These are phyloP conservation scores for Phaseolus lunatus DNA, from an alignment of 306 rosid species.

Conservation along the genomic window DNA sequence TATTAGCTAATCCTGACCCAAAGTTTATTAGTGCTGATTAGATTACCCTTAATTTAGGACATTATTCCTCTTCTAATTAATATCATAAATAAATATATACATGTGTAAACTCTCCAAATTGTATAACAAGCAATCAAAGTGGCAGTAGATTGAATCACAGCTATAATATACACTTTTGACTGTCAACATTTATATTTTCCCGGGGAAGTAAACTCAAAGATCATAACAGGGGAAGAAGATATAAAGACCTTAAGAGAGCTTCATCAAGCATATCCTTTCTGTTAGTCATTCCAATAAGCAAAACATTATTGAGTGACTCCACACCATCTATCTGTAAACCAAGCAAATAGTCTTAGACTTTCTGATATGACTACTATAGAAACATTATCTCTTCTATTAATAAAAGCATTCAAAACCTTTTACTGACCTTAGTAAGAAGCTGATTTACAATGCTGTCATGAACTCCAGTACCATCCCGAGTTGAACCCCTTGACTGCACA, in stretches of 20 bases:
- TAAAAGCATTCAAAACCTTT: slow-evolving; percentile 35
- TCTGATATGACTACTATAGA: slow-evolving; percentile 25
- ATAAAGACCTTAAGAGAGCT: slow-evolving; percentile 84
- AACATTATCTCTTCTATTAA: slow-evolving; percentile 27
- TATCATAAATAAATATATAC: background rate
- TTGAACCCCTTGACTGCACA: slow-evolving; percentile 94
- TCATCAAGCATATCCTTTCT: slow-evolving; percentile 99
- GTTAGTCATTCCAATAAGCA: slow-evolving; percentile 99
- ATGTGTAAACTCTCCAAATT: slow-evolving; percentile 20
- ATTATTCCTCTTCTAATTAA: slow-evolving; percentile 24
- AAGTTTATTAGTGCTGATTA: slow-evolving; percentile 7
- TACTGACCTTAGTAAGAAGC: slow-evolving; percentile 93
- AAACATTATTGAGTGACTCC: slow-evolving; percentile 93
- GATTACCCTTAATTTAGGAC: slow-evolving; percentile 19
- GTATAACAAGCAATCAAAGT: slow-evolving; percentile 19
- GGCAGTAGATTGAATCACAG: slow-evolving; percentile 32
- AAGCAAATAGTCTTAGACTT: slow-evolving; percentile 43
- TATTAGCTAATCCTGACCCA: background rate
- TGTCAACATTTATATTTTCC: slow-evolving; percentile 41
- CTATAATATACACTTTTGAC: slow-evolving; percentile 38
- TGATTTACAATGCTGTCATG: slow-evolving; percentile 99
- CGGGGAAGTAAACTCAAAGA: slow-evolving; percentile 27
- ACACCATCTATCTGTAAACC: slow-evolving; percentile 96
- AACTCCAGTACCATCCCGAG: slow-evolving; percentile 98
- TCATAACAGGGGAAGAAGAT: slow-evolving; percentile 32